Conservation (phyloP, 2,329 filamentous ascomycete species). For the Ophiognomonia clavigignenti-juglandacearum region DNA sequence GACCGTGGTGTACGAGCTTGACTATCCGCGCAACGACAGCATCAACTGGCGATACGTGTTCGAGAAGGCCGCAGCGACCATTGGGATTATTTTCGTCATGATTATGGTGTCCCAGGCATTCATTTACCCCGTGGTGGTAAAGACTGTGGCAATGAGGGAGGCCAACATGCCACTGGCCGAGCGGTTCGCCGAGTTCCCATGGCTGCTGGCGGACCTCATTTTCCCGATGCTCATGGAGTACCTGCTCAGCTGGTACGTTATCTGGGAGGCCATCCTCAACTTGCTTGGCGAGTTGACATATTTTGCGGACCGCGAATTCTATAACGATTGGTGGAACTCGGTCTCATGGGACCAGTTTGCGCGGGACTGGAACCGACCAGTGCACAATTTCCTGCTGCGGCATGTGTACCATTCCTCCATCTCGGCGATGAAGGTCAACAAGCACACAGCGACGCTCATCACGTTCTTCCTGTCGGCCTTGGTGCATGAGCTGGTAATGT, state of each 20-base stretch:
- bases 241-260: constrained; percentile 72
- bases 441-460: constrained; percentile 66
- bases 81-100: constrained; percentile 74
- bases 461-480: constrained; percentile 70
- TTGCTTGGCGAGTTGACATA: constrained; percentile 70
- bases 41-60: constrained; percentile 72
- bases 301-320: constrained; percentile 74
- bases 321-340: constrained; percentile 60
- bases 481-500: constrained; percentile 75
- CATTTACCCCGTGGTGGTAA: constrained; percentile 71
- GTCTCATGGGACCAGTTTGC: constrained; percentile 73
- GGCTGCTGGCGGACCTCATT: constrained; percentile 68
- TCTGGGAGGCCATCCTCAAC: constrained; percentile 73
- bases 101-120: constrained; percentile 71
- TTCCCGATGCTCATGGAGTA: constrained; percentile 80
- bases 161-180: constrained; percentile 53
- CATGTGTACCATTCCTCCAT: constrained; percentile 79
- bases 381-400: constrained; percentile 71
- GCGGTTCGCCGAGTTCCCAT: constrained; percentile 65
- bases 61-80: constrained; percentile 65
- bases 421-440: constrained; percentile 65
- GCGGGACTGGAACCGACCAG: constrained; percentile 73
- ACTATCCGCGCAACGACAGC: constrained; percentile 63
- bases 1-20: constrained; percentile 73
- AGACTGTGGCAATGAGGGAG: constrained; percentile 64